A percentile compares a stretch with the other conserved stretches of the same genome.
These are phyloP conservation scores for Ustilago lituana DNA, from an alignment of 1,284 basidiomycete genomes.

Conservation along the genomic window DNA sequence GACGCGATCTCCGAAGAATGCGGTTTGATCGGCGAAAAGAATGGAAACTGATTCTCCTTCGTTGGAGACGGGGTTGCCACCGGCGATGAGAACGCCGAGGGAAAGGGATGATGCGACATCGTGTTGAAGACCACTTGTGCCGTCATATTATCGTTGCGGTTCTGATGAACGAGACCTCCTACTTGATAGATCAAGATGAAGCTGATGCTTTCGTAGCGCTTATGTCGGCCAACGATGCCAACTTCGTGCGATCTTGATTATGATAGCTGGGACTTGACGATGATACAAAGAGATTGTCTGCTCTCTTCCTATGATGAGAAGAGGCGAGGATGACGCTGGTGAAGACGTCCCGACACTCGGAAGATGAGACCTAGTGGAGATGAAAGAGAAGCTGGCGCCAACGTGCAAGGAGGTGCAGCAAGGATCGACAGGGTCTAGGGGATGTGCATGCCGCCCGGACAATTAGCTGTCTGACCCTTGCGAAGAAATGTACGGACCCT, in stretches of 20 bases:
- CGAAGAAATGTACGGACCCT: conserved; percentile 7
- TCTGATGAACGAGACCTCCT: background rate
- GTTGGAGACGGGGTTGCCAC: conserved; percentile 33
- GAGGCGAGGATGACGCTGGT: background rate
- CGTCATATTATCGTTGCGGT: conserved; percentile 20
- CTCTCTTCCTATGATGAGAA: too few species aligned
- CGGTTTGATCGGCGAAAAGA: conserved; percentile 5
- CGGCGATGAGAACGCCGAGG: conserved; percentile 36
- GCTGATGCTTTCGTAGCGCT: too few species aligned
- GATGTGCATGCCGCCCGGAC: conserved; percentile 15
- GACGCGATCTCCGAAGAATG: conserved; percentile 2
- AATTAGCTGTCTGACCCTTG: background rate
- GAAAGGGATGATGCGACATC: conserved; percentile 38
- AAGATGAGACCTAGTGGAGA: too few species aligned
- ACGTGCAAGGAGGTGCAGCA: background rate
- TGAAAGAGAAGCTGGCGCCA: background rate
- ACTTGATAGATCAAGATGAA: too few species aligned
- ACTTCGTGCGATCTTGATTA: too few species aligned
- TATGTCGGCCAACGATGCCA: too few species aligned
- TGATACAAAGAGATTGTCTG: too few species aligned
- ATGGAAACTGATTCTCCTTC: conserved; percentile 21
- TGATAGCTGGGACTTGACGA: too few species aligned
- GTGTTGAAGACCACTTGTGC: conserved; percentile 37
- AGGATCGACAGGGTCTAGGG: conserved; percentile 16
- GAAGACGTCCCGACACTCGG: too few species aligned